Conservation (phyloP, 495 filamentous ascomycete species). For the Neurospora sp. region DNA sequence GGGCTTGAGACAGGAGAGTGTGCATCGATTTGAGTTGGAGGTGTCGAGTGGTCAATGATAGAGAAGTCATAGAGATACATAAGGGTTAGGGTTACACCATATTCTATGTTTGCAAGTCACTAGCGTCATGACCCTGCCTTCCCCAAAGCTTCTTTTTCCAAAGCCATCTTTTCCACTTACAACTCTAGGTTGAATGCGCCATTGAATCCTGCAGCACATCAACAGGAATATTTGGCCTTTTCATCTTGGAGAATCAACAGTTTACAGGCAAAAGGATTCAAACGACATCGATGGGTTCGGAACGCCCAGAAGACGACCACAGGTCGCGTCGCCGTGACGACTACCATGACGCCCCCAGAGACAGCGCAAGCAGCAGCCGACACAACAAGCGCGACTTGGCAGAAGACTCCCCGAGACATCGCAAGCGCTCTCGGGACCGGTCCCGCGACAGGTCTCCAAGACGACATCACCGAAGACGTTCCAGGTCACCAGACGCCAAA, state of each 20-base stretch:
- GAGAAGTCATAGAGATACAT: not conserved
- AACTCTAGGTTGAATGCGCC: not conserved
- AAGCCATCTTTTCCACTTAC: not conserved
- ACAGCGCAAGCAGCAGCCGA: constrained; percentile 1
- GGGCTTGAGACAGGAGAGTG: not conserved
- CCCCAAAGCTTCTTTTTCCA: not conserved
- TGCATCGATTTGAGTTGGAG: not conserved
- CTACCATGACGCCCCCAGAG: constrained; percentile 1
- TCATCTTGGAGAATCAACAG: not conserved
- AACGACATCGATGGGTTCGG: constrained; percentile 12
- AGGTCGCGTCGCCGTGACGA: constrained; percentile 11
- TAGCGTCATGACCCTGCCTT: not conserved
- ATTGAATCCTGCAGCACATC: not conserved
- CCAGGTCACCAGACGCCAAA: constrained; percentile 24
- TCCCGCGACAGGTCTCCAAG: constrained; percentile 15
- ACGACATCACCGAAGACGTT: constrained; percentile 22
- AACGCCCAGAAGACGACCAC: constrained; percentile 1
- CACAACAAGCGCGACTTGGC: constrained; percentile 3
- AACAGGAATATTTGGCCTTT: no score
- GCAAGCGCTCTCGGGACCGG: constrained; percentile 11
- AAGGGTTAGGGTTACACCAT: not conserved
- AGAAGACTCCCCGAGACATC: constrained; percentile 13
- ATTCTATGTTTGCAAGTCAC: not conserved
- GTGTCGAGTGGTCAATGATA: not conserved
- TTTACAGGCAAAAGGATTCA: not conserved